Base-by-base conservation (phyloP, 257 asterid species). In the Nicotiana tabacum region DNA sequence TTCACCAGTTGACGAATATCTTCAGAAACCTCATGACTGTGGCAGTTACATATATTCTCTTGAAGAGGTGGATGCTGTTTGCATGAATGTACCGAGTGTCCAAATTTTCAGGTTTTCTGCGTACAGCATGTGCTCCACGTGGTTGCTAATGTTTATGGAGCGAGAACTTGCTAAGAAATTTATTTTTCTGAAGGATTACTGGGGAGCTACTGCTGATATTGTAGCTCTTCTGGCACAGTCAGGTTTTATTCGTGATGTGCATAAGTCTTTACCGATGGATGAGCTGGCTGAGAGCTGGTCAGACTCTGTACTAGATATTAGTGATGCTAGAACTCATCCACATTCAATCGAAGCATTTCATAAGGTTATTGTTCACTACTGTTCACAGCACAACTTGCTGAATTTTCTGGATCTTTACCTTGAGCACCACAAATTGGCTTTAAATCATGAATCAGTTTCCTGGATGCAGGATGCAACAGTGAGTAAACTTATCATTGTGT, bases 371-470 rank as follows among this genome's bases (percentile, higher is more conserved):
- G 84, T 91, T 84, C 91, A 82, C 85, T 90, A 90, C 88, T 93
- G 95, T 77, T 88, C 93, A 51, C 95, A 93, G 88, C 86, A 90
- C 88, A 96, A 94, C 93, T 90, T 96, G 92, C 89, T 89, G 85
- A 89, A 90, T 89, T 91, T 96, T 87, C 92, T 96, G 90, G 99
- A 94, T 77, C 87, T 92, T 67, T 96, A 94, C 90, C 92, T 96
- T 84, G 99, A 96, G 85, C 87, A 83, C 87, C 98, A 96, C 90
- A 90, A 90, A 80, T 85, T 96, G 92, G 98, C 92, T 72, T 68
- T 81, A 84, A 97, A 94, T 85, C 90, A 86, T 32, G 87, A 83
- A 81, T 90, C 97, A 81, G 90, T 94, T 84, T 86, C 97, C 67
- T 82, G 85, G 83, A 81, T 94, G 77, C 90, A 90, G 87, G 93